Percentiles rank a stretch among this genome's conserved stretches.
Evolutionary conservation across 2,329 filamentous ascomycete genomes (phyloP).

Genomic region (Plectosphaerella plurivora): DNA sequence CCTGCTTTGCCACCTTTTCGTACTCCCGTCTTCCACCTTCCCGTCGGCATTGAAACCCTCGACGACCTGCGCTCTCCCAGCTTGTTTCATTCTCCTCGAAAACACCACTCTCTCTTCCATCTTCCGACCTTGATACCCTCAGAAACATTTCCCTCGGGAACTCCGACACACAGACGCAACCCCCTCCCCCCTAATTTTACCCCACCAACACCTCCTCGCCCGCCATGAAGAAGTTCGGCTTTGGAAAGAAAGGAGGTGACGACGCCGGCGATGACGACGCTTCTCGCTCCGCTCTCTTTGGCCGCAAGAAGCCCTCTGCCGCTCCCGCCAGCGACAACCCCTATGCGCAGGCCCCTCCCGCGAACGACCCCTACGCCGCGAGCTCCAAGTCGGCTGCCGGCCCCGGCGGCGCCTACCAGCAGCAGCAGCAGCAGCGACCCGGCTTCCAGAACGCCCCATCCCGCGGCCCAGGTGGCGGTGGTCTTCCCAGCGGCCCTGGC

Average conservation of each 20-base stretch:
- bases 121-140: background rate
- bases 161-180: background rate
- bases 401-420: slow-evolving; percentile 37
- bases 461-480: slow-evolving; percentile 21
- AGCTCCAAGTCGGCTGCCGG: slow-evolving; percentile 39
- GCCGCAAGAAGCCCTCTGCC: slow-evolving; percentile 46
- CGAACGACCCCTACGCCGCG: slow-evolving; percentile 50
- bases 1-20: slow-evolving; percentile 14
- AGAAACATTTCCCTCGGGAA: slow-evolving; percentile 2
- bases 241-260: slow-evolving; percentile 51
- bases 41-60: slow-evolving; percentile 1
- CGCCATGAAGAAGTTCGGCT: slow-evolving; percentile 57
- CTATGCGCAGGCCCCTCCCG: slow-evolving; percentile 46
- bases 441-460: slow-evolving; percentile 17
- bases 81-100: background rate
- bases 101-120: background rate
- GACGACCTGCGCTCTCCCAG: slow-evolving; percentile 1
- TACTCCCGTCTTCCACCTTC: background rate
- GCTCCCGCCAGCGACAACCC: slow-evolving; percentile 47
- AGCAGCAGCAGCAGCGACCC: slow-evolving; percentile 35
- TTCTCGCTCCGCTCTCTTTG: slow-evolving; percentile 47
- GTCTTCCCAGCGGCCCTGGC: slow-evolving; percentile 31
- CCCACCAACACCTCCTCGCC: slow-evolving; percentile 3
- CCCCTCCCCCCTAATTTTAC: background rate
- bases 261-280: slow-evolving; percentile 45